Evolutionary conservation across 169 alveolate species (phyloP), one percentile per base, ranked within the genome.

Genomic region (Theileria orientalis): DNA sequence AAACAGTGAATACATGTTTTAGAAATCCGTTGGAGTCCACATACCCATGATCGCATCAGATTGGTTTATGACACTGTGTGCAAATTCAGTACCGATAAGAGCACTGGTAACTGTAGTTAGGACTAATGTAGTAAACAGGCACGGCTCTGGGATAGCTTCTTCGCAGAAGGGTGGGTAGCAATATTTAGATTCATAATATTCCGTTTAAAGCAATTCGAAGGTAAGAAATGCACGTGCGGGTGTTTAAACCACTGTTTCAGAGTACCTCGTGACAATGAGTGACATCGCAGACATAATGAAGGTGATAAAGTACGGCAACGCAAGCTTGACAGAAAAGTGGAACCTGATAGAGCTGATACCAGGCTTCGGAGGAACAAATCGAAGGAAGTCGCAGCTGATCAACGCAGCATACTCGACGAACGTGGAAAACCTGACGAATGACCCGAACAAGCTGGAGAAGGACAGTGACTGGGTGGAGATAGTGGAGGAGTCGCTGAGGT

Each of bases 11-110:
- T 49, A 21, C 25, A 3, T 27, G 1, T 49, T 49, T 49, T 49
- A 49, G 60, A 49, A 49, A 16, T 2, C 60, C 40, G 74, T 72
- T 30, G 88, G 95, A 47, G 90, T 91, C 21, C 77, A 87, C 40
- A 72, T 86, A 37, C 92, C 86, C 33, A 86, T 91, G 90, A 71
- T 91, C 66, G 90, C 94, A 32, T 86, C 94, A 33, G 95, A 91
- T 62, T 91, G 95, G 95, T 72, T 91, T 37, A 76, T 91, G 83
- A 91, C 95, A 52, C 77, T 91, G 41, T 91, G 90, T 66, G 88
- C 95, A 23, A 78, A 90, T 69, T 83, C 91, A 47, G 79, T 91
- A n/a, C 95, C 95, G 11, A 59, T 86, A 41, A 41, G 21, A 21
- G 84, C 90, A 13, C 86, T 84, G 73, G 86, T 63, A 44, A n/a